A percentile compares a stretch with the other conserved stretches of the same genome.
Evolutionary conservation across 202 grass and related monocot genomes (phyloP).

Genomic region (Musa balbisiana): DNA sequence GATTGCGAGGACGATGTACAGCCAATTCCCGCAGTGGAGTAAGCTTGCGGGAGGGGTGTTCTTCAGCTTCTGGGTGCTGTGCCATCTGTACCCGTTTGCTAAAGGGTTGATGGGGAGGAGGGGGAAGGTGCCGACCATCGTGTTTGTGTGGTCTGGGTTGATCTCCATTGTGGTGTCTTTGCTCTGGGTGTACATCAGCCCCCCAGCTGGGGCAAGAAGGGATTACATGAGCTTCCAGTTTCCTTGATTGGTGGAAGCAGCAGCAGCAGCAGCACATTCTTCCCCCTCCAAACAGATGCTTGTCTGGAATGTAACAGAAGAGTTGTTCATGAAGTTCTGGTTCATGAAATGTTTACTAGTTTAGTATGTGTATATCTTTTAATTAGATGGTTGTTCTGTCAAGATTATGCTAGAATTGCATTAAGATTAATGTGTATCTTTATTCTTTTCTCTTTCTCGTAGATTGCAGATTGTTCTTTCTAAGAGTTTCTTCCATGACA

Average conservation of each 20-base stretch:
- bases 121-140: conserved; percentile 81
- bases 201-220: conserved; percentile 39
- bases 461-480: no score
- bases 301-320: no score
- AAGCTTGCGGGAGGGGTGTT: conserved; percentile 81
- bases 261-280: no score
- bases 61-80: conserved; percentile 98
- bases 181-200: conserved; percentile 89
- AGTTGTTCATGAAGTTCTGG: neutral
- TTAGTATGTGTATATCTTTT: no score
- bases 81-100: conserved; percentile 90
- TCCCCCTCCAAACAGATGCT: no score
- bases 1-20: conserved; percentile 66
- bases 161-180: conserved; percentile 70
- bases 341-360: neutral
- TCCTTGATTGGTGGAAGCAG: conserved; percentile 25
- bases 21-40: conserved; percentile 86
- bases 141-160: conserved; percentile 86
- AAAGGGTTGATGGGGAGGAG: conserved; percentile 83
- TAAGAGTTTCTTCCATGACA: no score
- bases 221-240: conserved; percentile 66
- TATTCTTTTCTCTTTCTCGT: no score
- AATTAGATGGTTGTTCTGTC: no score
- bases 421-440: no score
- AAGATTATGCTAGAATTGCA: no score